Base-by-base conservation (phyloP, 73 alveolate species). In the Uronychia setigera region DNA sequence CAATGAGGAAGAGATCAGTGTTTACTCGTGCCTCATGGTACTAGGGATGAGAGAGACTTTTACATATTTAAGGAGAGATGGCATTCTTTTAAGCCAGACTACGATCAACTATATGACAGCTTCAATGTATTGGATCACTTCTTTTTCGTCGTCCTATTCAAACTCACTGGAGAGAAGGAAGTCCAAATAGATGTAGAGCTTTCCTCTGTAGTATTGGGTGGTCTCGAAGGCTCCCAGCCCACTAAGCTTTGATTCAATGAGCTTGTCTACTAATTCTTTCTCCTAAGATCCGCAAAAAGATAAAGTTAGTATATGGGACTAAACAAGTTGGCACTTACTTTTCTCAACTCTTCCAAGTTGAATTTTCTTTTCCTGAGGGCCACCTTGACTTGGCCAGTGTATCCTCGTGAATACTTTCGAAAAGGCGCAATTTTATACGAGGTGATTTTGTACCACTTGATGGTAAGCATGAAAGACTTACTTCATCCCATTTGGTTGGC, bases 321-420 rank as follows among this genome's bases (percentile, higher is more conserved):
- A n/a, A n/a, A n/a, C n/a, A n/a, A n/a, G n/a, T 77, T 9, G 34
- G 57, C 14, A 46, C 81, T 77, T 46, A 92, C 88, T 0, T 67
- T 32, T 46, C 77, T 60, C 79, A 77, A 77, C 32, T 80, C 89
- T 33, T 84, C 94, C 0, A 77, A 80, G 58, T 81, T 83, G 59
- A 78, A 77, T 28, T 85, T 89, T 59, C 77, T 32, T 34, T 87
- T 79, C 78, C 97, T 82, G 13, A 92, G 80, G 31, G 97, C 97
- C n/a, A 85, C 78, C 34, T 91, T 91, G 29, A 74, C 77, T 58
- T 91, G 93, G 34, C 97, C 97, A 11, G 97, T 92, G 86, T 92
- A 92, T 74, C 94, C 94, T 79, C 78, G 57, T 0, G 97, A 80
- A 57, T 88, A 28, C 82, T 81, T 92, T 81, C 97, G 82, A 80